A percentile compares a stretch with the other conserved stretches of the same genome.
phyloP scores from a whole-genome alignment of 73 alveolate species.

The Loxodes magnus region DNA sequence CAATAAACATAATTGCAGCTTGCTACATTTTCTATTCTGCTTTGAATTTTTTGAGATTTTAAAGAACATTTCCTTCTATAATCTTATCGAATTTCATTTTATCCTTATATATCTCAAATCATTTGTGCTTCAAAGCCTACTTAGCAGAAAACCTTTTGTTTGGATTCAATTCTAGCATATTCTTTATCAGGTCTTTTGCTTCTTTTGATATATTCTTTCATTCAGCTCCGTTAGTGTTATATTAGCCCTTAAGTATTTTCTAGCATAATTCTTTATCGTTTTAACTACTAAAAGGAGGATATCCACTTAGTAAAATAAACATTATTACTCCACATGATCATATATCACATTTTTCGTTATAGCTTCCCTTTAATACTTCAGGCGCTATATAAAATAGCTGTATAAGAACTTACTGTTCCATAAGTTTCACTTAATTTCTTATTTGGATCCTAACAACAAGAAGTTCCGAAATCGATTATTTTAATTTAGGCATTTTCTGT shows the following conservation, averaged over 20 bases:
- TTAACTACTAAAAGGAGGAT: slow-evolving; percentile 70
- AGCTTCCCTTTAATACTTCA: slow-evolving; percentile 51
- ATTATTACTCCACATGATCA: slow-evolving; percentile 76
- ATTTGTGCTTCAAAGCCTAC: slow-evolving; percentile 38
- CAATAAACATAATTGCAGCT: slow-evolving; percentile 4
- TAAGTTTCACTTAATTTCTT: neutral
- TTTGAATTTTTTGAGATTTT: neutral
- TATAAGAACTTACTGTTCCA: slow-evolving; percentile 56
- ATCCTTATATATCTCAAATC: slow-evolving; percentile 15
- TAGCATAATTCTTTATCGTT: slow-evolving; percentile 32
- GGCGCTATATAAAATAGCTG: slow-evolving; percentile 65
- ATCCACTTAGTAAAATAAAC: slow-evolving; percentile 64
- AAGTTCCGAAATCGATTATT: slow-evolving; percentile 72
- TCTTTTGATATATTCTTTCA: slow-evolving; percentile 40
- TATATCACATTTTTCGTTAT: slow-evolving; percentile 62
- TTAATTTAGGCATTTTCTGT: slow-evolving; percentile 27
- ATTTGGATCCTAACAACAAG: neutral
- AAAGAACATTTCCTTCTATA: neutral
- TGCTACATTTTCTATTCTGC: slow-evolving; percentile 2
- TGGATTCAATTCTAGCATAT: slow-evolving; percentile 34
- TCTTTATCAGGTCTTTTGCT: slow-evolving; percentile 42
- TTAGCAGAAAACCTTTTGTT: slow-evolving; percentile 34
- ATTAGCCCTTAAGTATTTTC: neutral
- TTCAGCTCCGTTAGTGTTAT: neutral
- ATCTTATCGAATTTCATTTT: neutral